Evolutionary conservation across 805 yeast genomes (phyloP).

Genomic region (Cyberlindnera nakhonratchasimensis): DNA sequence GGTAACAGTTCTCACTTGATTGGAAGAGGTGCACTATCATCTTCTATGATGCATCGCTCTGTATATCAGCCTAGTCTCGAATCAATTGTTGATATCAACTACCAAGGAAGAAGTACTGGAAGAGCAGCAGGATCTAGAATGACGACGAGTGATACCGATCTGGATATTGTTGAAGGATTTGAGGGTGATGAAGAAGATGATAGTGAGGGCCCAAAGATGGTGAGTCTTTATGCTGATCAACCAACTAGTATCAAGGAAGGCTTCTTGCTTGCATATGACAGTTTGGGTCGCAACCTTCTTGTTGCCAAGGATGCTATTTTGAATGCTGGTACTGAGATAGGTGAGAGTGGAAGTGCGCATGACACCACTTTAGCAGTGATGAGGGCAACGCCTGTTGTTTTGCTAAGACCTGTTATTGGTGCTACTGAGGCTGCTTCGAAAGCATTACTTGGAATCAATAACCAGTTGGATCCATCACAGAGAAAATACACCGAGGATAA

Average conservation of each 20-base stretch:
- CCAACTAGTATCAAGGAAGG: slow-evolving; percentile 74
- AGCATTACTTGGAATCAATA: slow-evolving; percentile 78
- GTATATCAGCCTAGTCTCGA: slow-evolving; percentile 28
- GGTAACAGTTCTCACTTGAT: slow-evolving; percentile 26
- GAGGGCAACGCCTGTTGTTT: slow-evolving; percentile 73
- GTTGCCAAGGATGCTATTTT: slow-evolving; percentile 63
- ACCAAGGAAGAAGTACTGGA: slow-evolving; percentile 2
- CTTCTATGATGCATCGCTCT: slow-evolving; percentile 19
- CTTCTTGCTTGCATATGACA: slow-evolving; percentile 64
- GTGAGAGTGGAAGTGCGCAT: slow-evolving; percentile 62
- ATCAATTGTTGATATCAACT: slow-evolving; percentile 24
- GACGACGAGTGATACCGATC: background rate
- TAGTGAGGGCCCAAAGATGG: slow-evolving; percentile 35
- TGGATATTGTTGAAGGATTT: slow-evolving; percentile 21
- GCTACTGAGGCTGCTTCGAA: slow-evolving; percentile 87
- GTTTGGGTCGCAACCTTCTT: slow-evolving; percentile 63
- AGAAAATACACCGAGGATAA: slow-evolving; percentile 60
- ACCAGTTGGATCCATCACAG: slow-evolving; percentile 69
- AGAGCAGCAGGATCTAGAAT: background rate
- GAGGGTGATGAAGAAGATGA: slow-evolving; percentile 17
- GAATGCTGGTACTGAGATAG: slow-evolving; percentile 57
- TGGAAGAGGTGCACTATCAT: slow-evolving; percentile 24
- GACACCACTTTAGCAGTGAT: slow-evolving; percentile 66
- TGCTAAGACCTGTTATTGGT: slow-evolving; percentile 85
- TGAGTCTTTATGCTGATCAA: slow-evolving; percentile 81